These are phyloP conservation scores for Fraxinus cuspidata DNA, from an alignment of 257 asterid species.

Conservation along the genomic window DNA sequence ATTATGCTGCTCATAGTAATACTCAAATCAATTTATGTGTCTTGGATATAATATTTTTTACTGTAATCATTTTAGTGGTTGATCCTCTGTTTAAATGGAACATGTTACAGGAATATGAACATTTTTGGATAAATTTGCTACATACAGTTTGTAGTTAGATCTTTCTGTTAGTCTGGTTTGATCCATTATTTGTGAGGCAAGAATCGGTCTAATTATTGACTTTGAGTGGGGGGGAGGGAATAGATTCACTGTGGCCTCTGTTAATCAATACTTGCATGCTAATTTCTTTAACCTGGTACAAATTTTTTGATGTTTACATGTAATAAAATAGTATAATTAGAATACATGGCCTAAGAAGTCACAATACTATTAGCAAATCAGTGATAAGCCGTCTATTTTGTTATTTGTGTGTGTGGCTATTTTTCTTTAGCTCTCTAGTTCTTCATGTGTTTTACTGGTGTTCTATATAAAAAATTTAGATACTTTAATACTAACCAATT, in stretches of 20 bases:
- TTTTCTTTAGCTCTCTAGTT: constrained; percentile 4
- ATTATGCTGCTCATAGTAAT: not conserved
- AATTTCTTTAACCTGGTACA: not conserved
- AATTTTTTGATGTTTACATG: not conserved
- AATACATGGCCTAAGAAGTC: not conserved
- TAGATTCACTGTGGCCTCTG: not conserved
- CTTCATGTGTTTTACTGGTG: constrained; percentile 1
- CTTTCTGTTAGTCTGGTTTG: not conserved
- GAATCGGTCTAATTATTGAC: not conserved
- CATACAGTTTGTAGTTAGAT: not conserved
- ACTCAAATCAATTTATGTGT: not conserved
- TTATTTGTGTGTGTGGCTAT: not conserved
- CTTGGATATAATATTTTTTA: not conserved
- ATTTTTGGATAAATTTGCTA: not conserved
- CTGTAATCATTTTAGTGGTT: not conserved
- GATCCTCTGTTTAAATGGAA: not conserved
- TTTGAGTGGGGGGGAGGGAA: not conserved
- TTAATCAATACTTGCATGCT: not conserved
- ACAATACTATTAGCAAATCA: not conserved
- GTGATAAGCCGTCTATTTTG: not conserved
- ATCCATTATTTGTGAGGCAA: not conserved
- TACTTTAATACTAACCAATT: not conserved
- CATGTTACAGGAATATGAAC: not conserved
- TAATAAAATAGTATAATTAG: not conserved
- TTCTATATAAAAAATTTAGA: not conserved